Evolutionary conservation across 352 stramenopile species (phyloP), one percentile per base, ranked within the genome.

Genomic region (Phytophthora cryptogea): DNA sequence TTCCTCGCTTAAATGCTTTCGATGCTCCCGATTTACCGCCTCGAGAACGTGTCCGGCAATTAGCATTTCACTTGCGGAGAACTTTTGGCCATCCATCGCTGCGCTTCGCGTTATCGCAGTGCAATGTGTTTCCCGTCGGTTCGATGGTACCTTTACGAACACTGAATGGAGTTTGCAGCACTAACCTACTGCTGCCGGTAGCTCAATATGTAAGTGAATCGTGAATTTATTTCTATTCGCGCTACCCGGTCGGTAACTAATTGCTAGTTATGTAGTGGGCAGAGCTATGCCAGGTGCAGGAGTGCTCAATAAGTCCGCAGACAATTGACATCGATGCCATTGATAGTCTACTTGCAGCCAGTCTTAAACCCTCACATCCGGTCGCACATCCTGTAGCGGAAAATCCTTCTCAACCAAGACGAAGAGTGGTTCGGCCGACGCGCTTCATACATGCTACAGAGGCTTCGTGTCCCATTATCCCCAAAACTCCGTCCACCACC

Each of bases 251-350:
- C 9, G 5, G 33, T 49, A 11, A 47, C 8, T 33, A 54, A 46
- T 17, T 6, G 16, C 30, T 54, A n/a, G 13, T 42, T 46, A 20
- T 17, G 39, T 32, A 80, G 70, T 88, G 78, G 78, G 51, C 20
- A 39, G 66, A 76, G 14, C 28, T 86, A 16, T 72, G 57, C 39
- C 68, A 78, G 48, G 49, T 46, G 16, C 54, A 75, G 37, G 65
- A 64, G 2, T 42, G 35, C 9, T 49, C 26, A 40, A 43, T 30
- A 14, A 68, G 51, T 8, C 30, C 54, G 5, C 45, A 61, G 14
- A 50, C 48, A 20, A 72, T 90, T n/a, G 80, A 90, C 39, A 76
- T 90, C n/a, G 76, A 90, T 16, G 72, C 69, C 11, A 49, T 90
- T 5, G 80, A 90, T 20, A 73, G 59, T 10, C 73, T 90, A 39